A percentile compares a stretch with the other conserved stretches of the same genome.
These are phyloP conservation scores for Helichrysum umbraculigerum DNA, from an alignment of 129 eudicot species.

Conservation along the genomic window DNA sequence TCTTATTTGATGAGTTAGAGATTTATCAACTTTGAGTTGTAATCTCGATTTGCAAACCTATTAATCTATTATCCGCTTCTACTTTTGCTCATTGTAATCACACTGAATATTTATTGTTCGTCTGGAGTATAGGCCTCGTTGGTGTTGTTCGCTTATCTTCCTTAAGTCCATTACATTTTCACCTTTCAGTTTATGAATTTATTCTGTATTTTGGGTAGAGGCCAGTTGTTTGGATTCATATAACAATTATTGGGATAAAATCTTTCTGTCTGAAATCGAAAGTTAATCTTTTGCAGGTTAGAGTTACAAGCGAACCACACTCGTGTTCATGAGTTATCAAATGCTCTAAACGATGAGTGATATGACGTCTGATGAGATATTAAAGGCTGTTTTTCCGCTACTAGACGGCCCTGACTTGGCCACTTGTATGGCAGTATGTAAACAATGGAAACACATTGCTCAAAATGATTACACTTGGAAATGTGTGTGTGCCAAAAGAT, in stretches of 20 bases:
- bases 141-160: not conserved
- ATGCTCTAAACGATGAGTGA: not conserved
- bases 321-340: slow-evolving; percentile 3
- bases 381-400: slow-evolving; percentile 79
- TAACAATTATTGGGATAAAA: no score
- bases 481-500: slow-evolving; percentile 72
- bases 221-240: no score
- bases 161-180: not conserved
- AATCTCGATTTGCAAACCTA: not conserved
- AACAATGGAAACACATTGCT: slow-evolving; percentile 79
- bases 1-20: not conserved
- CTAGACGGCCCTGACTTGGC: slow-evolving; percentile 78
- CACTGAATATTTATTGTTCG: no score
- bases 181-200: no score
- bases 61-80: not conserved
- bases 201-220: no score
- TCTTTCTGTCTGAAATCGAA: not conserved
- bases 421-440: slow-evolving; percentile 70
- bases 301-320: not conserved
- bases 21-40: not conserved
- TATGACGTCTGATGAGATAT: slow-evolving; percentile 57
- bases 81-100: no score
- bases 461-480: slow-evolving; percentile 88
- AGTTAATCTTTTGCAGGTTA: slow-evolving; percentile 11
- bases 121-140: not conserved